Conservation (phyloP, 1,284 basidiomycete species). For the Lentinula novae-zelandiae region DNA sequence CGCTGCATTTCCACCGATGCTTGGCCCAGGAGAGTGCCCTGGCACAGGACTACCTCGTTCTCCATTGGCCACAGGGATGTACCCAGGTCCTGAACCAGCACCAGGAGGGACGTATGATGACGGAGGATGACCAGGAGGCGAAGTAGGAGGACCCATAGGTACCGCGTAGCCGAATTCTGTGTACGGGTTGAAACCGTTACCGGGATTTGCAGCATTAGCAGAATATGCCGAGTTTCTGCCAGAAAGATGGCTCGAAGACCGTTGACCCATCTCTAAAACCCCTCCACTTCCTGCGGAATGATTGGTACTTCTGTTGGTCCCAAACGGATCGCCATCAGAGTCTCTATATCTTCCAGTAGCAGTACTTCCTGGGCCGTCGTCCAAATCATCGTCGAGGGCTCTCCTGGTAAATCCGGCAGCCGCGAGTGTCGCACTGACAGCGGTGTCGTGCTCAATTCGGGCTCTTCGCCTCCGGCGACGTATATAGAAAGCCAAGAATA, state of each 20-base stretch:
- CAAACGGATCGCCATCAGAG: slow-evolving; percentile 2
- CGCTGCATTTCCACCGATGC: not conserved
- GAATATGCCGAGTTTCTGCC: slow-evolving; percentile 14
- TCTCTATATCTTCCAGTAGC: slow-evolving; percentile 8
- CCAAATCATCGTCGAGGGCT: slow-evolving; percentile 61
- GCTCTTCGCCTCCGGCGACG: slow-evolving; percentile 57
- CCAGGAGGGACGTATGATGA: slow-evolving; percentile 31
- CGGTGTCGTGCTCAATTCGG: slow-evolving; percentile 61
- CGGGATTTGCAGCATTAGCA: slow-evolving; percentile 30
- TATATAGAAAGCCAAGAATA: slow-evolving; percentile 69
- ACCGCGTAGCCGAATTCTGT: slow-evolving; percentile 36
- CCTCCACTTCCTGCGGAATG: slow-evolving; percentile 20
- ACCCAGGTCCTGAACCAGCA: not conserved
- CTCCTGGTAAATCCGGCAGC: slow-evolving; percentile 61
- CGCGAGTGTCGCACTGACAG: slow-evolving; percentile 63
- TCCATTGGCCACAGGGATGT: not conserved
- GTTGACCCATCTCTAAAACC: slow-evolving; percentile 26
- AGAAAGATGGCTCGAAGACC: slow-evolving; percentile 17
- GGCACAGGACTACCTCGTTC: slow-evolving; percentile 2
- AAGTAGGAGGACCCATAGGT: slow-evolving; percentile 23
- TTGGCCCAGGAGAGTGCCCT: slow-evolving; percentile 2
- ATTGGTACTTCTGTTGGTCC: not conserved
- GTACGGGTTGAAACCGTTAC: slow-evolving; percentile 50
- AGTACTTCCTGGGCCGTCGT: slow-evolving; percentile 31
- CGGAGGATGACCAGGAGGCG: slow-evolving; percentile 43